Percentiles rank a stretch among this genome's conserved stretches.
Evolutionary conservation across 148 eudicot species (phyloP).

Genomic region (Silene uniflora): DNA sequence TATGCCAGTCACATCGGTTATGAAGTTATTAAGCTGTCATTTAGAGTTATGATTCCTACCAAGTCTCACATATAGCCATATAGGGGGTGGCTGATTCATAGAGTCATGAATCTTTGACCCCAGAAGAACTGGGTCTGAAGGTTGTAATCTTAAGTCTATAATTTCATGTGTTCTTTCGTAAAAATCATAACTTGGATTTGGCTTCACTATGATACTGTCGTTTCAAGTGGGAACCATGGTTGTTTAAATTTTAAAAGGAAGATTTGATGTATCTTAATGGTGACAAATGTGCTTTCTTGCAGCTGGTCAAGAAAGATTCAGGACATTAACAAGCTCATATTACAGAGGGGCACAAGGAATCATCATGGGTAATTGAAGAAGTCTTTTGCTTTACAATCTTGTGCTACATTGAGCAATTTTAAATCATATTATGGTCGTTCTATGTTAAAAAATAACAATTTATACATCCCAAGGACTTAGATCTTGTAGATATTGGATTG

Average conservation of each 20-base stretch:
- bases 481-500: not conserved
- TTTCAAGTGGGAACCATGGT: not conserved
- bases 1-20: not conserved
- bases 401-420: not conserved
- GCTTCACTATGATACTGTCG: not conserved
- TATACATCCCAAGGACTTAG: not conserved
- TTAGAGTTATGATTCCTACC: not conserved
- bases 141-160: not conserved
- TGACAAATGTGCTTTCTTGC: slow-evolving; percentile 27
- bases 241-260: not conserved
- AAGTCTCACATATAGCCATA: not conserved
- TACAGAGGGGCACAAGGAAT: slow-evolving; percentile 96
- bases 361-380: slow-evolving; percentile 63
- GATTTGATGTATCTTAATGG: slow-evolving; percentile 2
- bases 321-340: slow-evolving; percentile 89
- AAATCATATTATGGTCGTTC: not conserved
- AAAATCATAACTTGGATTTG: not conserved
- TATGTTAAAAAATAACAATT: not conserved
- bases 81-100: not conserved
- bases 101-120: not conserved
- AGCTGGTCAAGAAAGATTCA: slow-evolving; percentile 98
- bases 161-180: not conserved
- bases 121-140: not conserved
- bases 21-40: not conserved
- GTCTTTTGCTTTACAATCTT: slow-evolving; percentile 1